Evolutionary conservation across 768 basidiomycete genomes (phyloP).

Genomic region (Sporobolomyces pararoseus): DNA sequence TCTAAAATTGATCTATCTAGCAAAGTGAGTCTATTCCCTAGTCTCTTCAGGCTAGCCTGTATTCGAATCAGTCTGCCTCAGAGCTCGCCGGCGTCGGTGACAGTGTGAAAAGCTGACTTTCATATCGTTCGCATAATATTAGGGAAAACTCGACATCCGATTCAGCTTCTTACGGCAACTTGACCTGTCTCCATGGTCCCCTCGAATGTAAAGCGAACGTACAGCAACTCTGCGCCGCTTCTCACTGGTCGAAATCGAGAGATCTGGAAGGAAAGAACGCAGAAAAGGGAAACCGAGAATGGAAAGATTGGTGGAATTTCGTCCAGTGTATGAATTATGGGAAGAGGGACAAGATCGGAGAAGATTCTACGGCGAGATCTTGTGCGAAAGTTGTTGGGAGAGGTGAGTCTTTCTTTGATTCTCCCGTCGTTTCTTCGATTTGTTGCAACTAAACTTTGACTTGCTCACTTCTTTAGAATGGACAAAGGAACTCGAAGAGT

Average conservation of each 20-base stretch:
- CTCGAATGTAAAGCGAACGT: slow-evolving; percentile 83
- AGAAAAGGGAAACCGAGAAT: slow-evolving; percentile 11
- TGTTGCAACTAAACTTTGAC: neutral
- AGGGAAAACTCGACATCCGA: slow-evolving; percentile 6
- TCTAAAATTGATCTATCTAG: slow-evolving; percentile 68
- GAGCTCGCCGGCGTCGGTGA: neutral
- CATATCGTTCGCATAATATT: too few species aligned
- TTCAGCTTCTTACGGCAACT: slow-evolving; percentile 64
- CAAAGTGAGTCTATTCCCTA: slow-evolving; percentile 56
- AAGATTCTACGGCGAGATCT: slow-evolving; percentile 59
- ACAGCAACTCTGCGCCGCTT: slow-evolving; percentile 70
- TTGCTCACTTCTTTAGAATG: neutral
- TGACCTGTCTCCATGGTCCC: slow-evolving; percentile 69
- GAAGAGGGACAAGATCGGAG: slow-evolving; percentile 60
- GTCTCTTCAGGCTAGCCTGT: too few species aligned
- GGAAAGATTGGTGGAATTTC: slow-evolving; percentile 71
- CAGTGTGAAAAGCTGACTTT: too few species aligned
- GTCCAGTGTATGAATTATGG: slow-evolving; percentile 73
- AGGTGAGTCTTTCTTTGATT: slow-evolving; percentile 46
- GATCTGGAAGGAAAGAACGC: neutral
- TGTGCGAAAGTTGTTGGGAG: slow-evolving; percentile 66
- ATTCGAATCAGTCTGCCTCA: too few species aligned
- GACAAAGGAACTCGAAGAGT: slow-evolving; percentile 4
- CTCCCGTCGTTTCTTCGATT: too few species aligned
- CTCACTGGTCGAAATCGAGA: slow-evolving; percentile 55